Percentiles rank a stretch among this genome's conserved stretches.
Evolutionary conservation across 2,329 filamentous ascomycete species (phyloP).

Genomic region (Magnaporthiopsis incrustans): DNA sequence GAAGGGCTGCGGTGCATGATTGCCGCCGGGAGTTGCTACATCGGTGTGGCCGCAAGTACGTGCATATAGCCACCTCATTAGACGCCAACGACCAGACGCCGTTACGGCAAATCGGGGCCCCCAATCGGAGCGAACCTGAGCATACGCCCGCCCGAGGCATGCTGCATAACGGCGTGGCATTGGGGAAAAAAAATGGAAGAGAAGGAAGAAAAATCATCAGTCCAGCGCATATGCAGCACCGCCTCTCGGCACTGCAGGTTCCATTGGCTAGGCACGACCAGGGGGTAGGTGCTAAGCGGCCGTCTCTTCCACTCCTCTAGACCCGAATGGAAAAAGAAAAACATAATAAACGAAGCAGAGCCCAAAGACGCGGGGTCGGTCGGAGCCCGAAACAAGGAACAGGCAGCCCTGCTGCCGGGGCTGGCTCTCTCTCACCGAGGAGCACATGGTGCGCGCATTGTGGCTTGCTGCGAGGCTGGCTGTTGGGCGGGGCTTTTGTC

Average conservation of each 20-base stretch:
- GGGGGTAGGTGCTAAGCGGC: too few species aligned
- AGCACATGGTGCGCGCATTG: neutral
- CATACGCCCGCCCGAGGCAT: neutral
- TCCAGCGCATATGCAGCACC: neutral
- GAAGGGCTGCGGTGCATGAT: neutral
- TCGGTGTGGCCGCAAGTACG: neutral
- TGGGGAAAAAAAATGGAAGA: neutral
- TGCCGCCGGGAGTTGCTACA: neutral
- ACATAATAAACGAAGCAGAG: neutral
- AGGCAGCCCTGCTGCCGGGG: neutral
- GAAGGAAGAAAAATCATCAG: neutral
- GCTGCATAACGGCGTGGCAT: neutral
- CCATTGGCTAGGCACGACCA: neutral
- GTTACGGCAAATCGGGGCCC: neutral
- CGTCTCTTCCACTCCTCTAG: neutral
- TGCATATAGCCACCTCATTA: neutral
- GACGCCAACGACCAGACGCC: neutral
- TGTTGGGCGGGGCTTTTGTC: neutral
- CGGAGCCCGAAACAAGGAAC: neutral
- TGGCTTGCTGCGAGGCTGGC: neutral
- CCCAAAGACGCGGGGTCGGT: neutral
- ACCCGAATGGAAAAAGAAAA: too few species aligned
- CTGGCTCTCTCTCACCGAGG: neutral
- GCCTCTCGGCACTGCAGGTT: too few species aligned
- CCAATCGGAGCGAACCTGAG: neutral